Percentiles rank a stretch among this genome's conserved stretches.
phyloP scores from a whole-genome alignment of 805 yeast genomes.

The Candida silvicultrix region DNA sequence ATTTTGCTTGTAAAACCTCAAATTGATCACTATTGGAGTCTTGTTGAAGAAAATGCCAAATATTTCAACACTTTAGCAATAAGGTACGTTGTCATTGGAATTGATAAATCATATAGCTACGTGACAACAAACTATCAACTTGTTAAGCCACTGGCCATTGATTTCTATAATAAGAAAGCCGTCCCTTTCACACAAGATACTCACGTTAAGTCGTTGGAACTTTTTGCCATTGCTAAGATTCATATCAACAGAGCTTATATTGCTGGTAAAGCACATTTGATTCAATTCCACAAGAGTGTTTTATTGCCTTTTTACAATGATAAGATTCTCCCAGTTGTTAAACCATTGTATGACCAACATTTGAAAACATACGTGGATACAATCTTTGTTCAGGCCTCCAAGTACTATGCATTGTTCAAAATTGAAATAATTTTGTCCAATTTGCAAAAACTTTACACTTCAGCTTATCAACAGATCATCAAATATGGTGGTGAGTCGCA shows the following conservation, averaged over 20 bases:
- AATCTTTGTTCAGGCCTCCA: conserved; percentile 1
- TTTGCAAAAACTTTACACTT: conserved; percentile 9
- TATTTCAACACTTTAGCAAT: neutral
- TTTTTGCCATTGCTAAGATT: neutral
- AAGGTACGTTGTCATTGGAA: neutral
- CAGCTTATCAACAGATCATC: conserved; percentile 12
- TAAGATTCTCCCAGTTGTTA: neutral
- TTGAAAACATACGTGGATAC: conserved; percentile 6
- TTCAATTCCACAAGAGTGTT: conserved; percentile 3
- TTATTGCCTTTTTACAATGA: conserved; percentile 3
- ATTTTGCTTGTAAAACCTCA: neutral
- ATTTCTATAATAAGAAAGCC: conserved; percentile 3
- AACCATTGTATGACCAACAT: conserved; percentile 3
- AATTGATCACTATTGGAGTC: neutral
- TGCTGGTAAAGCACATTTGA: neutral
- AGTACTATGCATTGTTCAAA: conserved; percentile 13
- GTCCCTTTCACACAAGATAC: conserved; percentile 1
- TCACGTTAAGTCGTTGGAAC: neutral
- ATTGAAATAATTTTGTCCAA: conserved; percentile 12
- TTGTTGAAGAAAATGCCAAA: neutral
- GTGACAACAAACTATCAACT: neutral
- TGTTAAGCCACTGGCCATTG: conserved; percentile 5
- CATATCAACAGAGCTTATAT: neutral
- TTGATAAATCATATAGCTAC: neutral
- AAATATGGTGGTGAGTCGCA: neutral